Evolutionary conservation across 1,284 basidiomycete species (phyloP), one percentile per base, ranked within the genome.

Genomic region (Leccinum colubrinum): DNA sequence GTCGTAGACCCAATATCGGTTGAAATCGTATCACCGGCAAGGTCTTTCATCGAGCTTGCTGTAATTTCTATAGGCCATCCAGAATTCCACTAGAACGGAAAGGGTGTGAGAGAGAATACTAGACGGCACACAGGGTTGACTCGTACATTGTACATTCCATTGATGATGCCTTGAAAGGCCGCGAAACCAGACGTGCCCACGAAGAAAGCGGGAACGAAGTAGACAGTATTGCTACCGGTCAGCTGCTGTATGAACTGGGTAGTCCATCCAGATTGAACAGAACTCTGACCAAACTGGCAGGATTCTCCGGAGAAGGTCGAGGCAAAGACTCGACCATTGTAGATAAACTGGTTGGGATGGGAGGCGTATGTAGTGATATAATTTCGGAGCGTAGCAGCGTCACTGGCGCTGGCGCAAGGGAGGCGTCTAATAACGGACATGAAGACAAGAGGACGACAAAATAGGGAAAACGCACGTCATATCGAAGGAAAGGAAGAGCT

Each of bases 251-350:
- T 73, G 68, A 88, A 88, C 67, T 88, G 81, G 0, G 77, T 75
- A 52, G 72, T 75, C 88, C 88, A 90, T 51, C 86, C 88, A 2
- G 81, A 72, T 3, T 75, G 65, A 15, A 77, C 77, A 55, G 76
- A 83, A 9, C 65, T 72, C 67, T 84, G 83, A 56, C 91, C 92
- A 69, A 93, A 93, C 0, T 75, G 79, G 71, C 90, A 93, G 53
- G 80, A 75, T 66, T 92, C 87, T n/a, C 93, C 93, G 3, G 90
- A 79, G 73, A 95, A 95, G 2, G 90, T 91, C 0, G 89, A 90
- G 2, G 89, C 88, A 56, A 94, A 82, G 11, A 86, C 82, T 56
- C 82, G 83, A 62, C 79, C 78, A 64, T 82, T 74, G 66, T 83
- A 84, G 61, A 78, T 79, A 55, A 92, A 77, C 70, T 94, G 90